Evolutionary conservation across 129 eudicot genomes (phyloP).

Genomic region (Flaveria trinervia): DNA sequence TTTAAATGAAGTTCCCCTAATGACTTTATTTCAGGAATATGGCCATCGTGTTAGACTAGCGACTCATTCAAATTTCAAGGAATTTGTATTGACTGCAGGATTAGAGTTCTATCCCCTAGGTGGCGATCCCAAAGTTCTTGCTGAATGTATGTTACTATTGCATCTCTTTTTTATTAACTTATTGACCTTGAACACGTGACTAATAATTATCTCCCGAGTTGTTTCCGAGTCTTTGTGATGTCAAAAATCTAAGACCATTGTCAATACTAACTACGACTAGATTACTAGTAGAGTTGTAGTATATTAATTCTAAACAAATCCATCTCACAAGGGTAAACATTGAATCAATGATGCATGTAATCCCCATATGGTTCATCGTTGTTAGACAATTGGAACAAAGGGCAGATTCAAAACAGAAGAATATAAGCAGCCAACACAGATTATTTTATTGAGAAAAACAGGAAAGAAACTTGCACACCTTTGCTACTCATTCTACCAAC

Average conservation of each 20-base stretch:
- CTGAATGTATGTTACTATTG: conserved; percentile 74
- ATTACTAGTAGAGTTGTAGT: not conserved
- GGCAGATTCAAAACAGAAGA: no score
- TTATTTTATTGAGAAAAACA: no score
- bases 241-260: conserved; percentile 16
- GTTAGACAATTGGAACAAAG: no score
- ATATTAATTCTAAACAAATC: conserved; percentile 5
- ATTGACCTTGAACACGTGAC: conserved; percentile 9
- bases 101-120: conserved; percentile 99
- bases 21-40: conserved; percentile 69
- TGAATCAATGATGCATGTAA: conserved; percentile 6
- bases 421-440: no score
- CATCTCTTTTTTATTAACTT: conserved; percentile 20
- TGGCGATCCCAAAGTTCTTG: conserved; percentile 98
- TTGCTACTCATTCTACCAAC: no score
- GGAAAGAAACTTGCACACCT: no score
- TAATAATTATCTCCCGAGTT: not conserved
- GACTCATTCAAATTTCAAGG: conserved; percentile 94
- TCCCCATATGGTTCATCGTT: not conserved
- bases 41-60: conserved; percentile 99
- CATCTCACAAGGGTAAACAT: conserved; percentile 9
- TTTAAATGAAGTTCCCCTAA: conserved; percentile 11
- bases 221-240: conserved; percentile 19
- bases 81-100: conserved; percentile 94
- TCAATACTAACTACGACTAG: conserved; percentile 10